Evolutionary conservation across 208 protist species (phyloP), one percentile per base, ranked within the genome.

Genomic region (Trichomonas vaginalis): DNA sequence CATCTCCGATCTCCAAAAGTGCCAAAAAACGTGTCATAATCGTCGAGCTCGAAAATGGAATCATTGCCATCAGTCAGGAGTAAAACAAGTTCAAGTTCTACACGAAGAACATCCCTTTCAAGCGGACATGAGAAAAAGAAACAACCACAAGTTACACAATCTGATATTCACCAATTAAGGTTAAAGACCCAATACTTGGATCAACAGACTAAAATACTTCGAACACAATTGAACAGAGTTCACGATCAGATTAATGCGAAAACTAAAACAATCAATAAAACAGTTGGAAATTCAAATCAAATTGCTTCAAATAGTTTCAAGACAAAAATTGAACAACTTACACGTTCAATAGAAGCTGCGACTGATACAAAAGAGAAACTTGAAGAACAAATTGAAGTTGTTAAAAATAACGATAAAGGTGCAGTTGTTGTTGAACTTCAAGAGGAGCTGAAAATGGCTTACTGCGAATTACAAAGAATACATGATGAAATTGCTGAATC

Each of bases 261-360:
- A 92, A 92, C 86, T 12, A 92, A 92, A 35, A 45, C 86, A 27
- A 92, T 92, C 12, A 92, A 92, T 39, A 92, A 51, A 51, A 92
- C 86, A 51, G 42, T 92, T 51, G 40, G 32, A 48, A 32, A 70
- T 70, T 15, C 86, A 35, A 45, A 51, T 51, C 0, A 49, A 39
- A 27, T 23, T 39, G 40, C 86, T 39, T 23, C 46, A n/a, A 39
- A 14, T 42, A 39, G 27, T 39, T 45, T 48, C n/a, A 39, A 48
- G 9, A 92, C 42, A n/a, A 35, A 17, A 0, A 4, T 47, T 17
- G 17, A n/a, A 27, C 86, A 92, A 39, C 37, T 92, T 15, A 48
- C 6, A 4, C 39, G 45, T 1, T 48, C 40, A 4, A 45, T 92
- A 48, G 14, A 92, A 51, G 42, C 27, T 27, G 86, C 40, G 2